Base-by-base conservation (phyloP, 148 eudicot species). In the Spergularia bocconei region DNA sequence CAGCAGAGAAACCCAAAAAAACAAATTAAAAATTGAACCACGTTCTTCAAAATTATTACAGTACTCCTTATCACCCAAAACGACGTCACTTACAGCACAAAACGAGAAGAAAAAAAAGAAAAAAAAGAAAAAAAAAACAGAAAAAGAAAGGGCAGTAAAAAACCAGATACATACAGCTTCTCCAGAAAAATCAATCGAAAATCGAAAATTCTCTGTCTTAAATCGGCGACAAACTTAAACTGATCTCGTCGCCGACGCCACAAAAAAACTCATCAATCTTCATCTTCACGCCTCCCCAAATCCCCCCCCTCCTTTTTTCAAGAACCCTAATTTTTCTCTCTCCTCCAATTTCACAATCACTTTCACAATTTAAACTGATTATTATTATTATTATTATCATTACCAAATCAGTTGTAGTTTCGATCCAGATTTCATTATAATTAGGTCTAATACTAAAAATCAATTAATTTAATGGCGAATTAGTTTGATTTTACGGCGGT, bases 181-280 rank as follows among this genome's bases (percentile, higher is more conserved):
- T 47, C 44, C 29, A 19, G 15, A 47, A 47, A 47, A 68, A 9
- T 57, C 59, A 29, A 29, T 47, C 59, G 7, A 13, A 68, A 77
- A 59, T 69, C 74, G 51, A 69, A 77, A 29, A 29, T 47, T 53
- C 56, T 51, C 36, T 39, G 73, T 67, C 70, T 71, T 77, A 70
- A 81, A 72, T 81, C 80, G 84, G 78, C 47, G 74, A 73, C 75
- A 21, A 56, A 23, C 62, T 63, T 59, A 7, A 41, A 63, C 19
- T 16, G 2, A 29, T 15, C n/a, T 79, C 70, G 50, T 73, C 81
- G 78, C 74, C 81, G 83, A 60, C 78, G 73, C 62, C 38, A 63
- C 74, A 80, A 21, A 55, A 60, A 63, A 82, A 76, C 2, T 44
- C 58, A 11, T 53, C 70, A 17, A 33, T 50, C 6, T 1, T 39